These are phyloP conservation scores for Cercophora scortea DNA, from an alignment of 495 filamentous ascomycete genomes.

Conservation along the genomic window DNA sequence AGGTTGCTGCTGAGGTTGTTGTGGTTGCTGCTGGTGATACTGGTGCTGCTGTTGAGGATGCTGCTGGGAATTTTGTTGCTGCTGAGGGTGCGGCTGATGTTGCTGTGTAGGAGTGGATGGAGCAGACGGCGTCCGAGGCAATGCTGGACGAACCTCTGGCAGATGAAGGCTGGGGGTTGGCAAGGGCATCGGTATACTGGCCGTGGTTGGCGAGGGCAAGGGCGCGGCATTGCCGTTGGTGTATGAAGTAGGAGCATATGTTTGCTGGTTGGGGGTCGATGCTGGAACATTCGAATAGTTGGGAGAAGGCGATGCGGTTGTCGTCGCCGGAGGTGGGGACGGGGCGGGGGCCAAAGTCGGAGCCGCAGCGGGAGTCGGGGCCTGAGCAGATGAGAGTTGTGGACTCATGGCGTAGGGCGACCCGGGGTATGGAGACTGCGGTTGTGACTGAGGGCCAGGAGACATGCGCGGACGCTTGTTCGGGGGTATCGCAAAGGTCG, in stretches of 20 bases:
- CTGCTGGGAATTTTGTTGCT: neutral
- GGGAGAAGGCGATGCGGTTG: conserved; percentile 1
- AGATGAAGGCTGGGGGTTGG: conserved; percentile 10
- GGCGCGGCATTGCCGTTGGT: conserved; percentile 12
- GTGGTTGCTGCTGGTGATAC: conserved; percentile 10
- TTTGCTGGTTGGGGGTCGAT: conserved; percentile 1
- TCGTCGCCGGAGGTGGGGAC: too few relatives aligned
- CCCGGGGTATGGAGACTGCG: conserved; percentile 15
- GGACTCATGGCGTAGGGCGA: conserved; percentile 12
- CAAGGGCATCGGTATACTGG: conserved; percentile 5
- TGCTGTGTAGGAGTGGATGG: neutral
- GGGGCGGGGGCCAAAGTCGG: too few relatives aligned
- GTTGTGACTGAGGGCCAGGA: conserved; percentile 44
- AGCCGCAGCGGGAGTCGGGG: conserved; percentile 3
- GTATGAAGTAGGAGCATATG: conserved; percentile 11
- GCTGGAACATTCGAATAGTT: conserved; percentile 10
- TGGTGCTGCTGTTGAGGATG: neutral
- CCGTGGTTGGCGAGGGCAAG: conserved; percentile 5
- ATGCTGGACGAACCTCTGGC: conserved; percentile 17
- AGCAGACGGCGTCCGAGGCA: conserved; percentile 18
- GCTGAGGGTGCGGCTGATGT: neutral
- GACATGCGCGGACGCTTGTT: conserved; percentile 65
- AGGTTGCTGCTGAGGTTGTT: neutral
- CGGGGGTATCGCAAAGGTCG: conserved; percentile 37
- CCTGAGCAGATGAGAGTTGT: neutral